Evolutionary conservation across 805 yeast genomes (phyloP).

Genomic region (Pachysolen tannophilus): DNA sequence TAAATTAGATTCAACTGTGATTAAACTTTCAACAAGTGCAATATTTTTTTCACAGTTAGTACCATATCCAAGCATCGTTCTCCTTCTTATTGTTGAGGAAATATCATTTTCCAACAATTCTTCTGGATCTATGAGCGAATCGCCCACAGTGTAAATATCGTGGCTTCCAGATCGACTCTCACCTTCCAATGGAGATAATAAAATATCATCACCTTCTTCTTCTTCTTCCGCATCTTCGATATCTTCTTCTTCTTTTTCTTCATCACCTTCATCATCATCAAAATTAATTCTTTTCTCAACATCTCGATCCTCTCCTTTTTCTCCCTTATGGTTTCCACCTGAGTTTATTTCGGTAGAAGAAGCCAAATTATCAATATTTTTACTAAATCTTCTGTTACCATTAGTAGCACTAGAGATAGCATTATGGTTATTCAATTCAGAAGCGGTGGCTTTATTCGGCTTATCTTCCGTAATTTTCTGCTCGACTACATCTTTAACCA

Average conservation of each 20-base stretch:
- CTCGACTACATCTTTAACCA: slow-evolving; percentile 24
- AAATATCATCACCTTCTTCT: too few relatives aligned
- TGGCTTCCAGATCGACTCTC: slow-evolving; percentile 10
- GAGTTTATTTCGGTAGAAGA: slow-evolving; percentile 5
- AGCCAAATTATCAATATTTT: neutral
- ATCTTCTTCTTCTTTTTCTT: slow-evolving; percentile 23
- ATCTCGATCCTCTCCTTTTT: slow-evolving; percentile 1
- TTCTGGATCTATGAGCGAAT: slow-evolving; percentile 16
- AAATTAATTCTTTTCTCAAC: slow-evolving; percentile 1
- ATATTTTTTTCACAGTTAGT: slow-evolving; percentile 59
- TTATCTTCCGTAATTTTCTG: slow-evolving; percentile 5
- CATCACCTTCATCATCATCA: slow-evolving; percentile 5
- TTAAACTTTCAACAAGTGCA: slow-evolving; percentile 44
- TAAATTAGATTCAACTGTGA: slow-evolving; percentile 41
- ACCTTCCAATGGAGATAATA: too few relatives aligned
- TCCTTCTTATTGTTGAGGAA: slow-evolving; percentile 56
- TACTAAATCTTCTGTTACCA: neutral
- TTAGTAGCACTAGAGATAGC: too few relatives aligned
- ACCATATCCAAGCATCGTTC: slow-evolving; percentile 72
- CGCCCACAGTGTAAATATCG: too few relatives aligned
- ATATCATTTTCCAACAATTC: slow-evolving; percentile 59
- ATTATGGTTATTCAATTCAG: neutral
- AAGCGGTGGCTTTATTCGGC: slow-evolving; percentile 3
- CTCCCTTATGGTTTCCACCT: slow-evolving; percentile 5
- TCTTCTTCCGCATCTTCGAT: slow-evolving; percentile 17